A percentile compares a stretch with the other conserved stretches of the same genome.
phyloP scores from a whole-genome alignment of 2,329 filamentous ascomycete genomes.

The Hypocreales sp. region DNA sequence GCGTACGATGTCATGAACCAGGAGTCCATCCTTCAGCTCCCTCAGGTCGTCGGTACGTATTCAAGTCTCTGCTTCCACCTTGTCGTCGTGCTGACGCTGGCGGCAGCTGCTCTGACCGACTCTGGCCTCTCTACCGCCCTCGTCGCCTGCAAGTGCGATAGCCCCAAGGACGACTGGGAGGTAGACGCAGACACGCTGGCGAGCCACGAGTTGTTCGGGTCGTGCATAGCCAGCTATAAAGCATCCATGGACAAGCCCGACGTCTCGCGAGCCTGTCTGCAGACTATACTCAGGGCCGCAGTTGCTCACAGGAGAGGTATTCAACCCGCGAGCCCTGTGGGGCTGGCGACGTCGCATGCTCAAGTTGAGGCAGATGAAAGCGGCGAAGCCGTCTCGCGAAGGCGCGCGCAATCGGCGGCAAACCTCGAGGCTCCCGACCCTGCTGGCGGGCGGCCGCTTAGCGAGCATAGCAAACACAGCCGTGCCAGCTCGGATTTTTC shows the following conservation, averaged over 20 bases:
- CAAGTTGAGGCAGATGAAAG: slow-evolving; percentile 18
- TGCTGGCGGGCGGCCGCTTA: slow-evolving; percentile 34
- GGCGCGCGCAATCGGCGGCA: slow-evolving; percentile 44
- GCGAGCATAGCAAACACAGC: slow-evolving; percentile 49
- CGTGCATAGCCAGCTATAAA: slow-evolving; percentile 58
- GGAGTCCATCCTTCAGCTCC: slow-evolving; percentile 58
- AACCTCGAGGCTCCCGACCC: slow-evolving; percentile 42
- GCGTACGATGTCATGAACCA: slow-evolving; percentile 78
- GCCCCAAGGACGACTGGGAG: slow-evolving; percentile 51
- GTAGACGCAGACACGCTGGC: slow-evolving; percentile 53
- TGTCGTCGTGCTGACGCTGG: slow-evolving; percentile 1
- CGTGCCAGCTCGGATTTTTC: slow-evolving; percentile 59
- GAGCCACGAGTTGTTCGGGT: slow-evolving; percentile 46
- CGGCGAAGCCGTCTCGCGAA: slow-evolving; percentile 28
- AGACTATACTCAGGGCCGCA: slow-evolving; percentile 57
- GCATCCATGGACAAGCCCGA: slow-evolving; percentile 56
- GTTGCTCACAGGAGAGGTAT: slow-evolving; percentile 54
- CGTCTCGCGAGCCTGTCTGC: slow-evolving; percentile 60
- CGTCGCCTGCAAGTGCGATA: slow-evolving; percentile 83
- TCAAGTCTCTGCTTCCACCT: slow-evolving; percentile 3
- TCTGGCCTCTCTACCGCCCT: slow-evolving; percentile 63
- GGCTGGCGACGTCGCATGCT: too few species aligned
- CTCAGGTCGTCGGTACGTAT: slow-evolving; percentile 55
- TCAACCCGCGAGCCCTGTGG: too few species aligned
- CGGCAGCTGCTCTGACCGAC: slow-evolving; percentile 55